Conservation (phyloP, 2,329 filamentous ascomycete species). For the Beauveria asiatica region DNA sequence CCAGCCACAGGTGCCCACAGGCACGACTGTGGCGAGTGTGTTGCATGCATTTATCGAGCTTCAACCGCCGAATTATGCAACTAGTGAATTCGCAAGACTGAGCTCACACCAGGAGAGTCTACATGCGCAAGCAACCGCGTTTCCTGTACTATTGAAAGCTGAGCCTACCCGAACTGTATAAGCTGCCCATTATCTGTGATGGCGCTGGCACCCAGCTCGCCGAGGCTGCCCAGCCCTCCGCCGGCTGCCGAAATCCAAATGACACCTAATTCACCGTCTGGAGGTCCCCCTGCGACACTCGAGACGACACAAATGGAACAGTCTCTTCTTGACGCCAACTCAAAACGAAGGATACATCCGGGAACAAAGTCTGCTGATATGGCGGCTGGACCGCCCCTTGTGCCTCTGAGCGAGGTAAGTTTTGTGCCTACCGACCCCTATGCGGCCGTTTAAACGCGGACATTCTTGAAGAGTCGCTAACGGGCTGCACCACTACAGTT, state of each 20-base stretch:
- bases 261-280: conserved; percentile 64
- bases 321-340: conserved; percentile 60
- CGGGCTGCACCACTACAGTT: conserved; percentile 48
- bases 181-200: conserved; percentile 26
- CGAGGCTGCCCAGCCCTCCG: conserved; percentile 87
- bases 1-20: conserved; percentile 12
- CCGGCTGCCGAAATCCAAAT: conserved; percentile 93
- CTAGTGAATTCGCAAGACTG: conserved; percentile 9
- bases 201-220: conserved; percentile 65
- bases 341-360: conserved; percentile 78
- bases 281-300: conserved; percentile 44
- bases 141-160: conserved; percentile 5
- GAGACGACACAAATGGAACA: conserved; percentile 55
- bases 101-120: conserved; percentile 2
- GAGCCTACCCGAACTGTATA: background rate
- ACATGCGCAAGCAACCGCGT: background rate
- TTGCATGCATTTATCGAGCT: conserved; percentile 18
- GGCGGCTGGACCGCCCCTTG: conserved; percentile 80
- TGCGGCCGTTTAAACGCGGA: background rate
- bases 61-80: conserved; percentile 13
- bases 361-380: conserved; percentile 91
- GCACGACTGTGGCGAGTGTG: background rate
- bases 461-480: background rate
- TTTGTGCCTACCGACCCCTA: conserved; percentile 4
- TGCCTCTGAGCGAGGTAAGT: conserved; percentile 74